Conservation (phyloP, 2,329 filamentous ascomycete species). For the Ceratocystis diversiconidia region DNA sequence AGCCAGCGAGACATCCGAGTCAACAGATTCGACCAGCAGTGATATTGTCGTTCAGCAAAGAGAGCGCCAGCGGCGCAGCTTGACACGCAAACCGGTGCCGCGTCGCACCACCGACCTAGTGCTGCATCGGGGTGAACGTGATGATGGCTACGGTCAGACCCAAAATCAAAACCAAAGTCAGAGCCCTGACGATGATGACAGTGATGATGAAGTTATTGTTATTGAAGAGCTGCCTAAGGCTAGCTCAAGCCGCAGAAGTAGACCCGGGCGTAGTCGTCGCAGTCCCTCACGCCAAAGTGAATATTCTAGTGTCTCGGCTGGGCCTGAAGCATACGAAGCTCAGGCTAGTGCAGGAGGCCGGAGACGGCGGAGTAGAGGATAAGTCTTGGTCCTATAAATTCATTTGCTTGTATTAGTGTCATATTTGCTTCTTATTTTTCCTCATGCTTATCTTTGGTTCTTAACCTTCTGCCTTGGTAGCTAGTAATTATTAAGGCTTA, state of each 20-base stretch:
- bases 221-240: conserved; percentile 1
- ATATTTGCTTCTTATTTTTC: conserved; percentile 3
- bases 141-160: background rate
- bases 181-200: background rate
- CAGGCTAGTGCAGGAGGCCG: background rate
- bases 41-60: conserved; percentile 14
- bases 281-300: conserved; percentile 12
- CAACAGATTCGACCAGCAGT: background rate
- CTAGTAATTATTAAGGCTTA: too few relatives aligned
- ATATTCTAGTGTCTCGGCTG: conserved; percentile 8
- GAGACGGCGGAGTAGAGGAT: conserved; percentile 5
- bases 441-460: background rate
- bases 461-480: background rate
- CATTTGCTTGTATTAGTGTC: background rate
- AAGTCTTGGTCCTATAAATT: background rate
- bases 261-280: background rate
- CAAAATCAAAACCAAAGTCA: background rate
- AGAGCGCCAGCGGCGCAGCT: background rate
- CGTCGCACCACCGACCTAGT: background rate
- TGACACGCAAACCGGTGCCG: conserved; percentile 11
- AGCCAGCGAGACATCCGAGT: background rate
- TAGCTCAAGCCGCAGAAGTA: background rate
- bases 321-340: conserved; percentile 3
- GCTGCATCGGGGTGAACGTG: background rate
- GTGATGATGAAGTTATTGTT: conserved; percentile 9